Evolutionary conservation across 2,329 filamentous ascomycete species (phyloP).

Genomic region (Neoascochyta sp.): DNA sequence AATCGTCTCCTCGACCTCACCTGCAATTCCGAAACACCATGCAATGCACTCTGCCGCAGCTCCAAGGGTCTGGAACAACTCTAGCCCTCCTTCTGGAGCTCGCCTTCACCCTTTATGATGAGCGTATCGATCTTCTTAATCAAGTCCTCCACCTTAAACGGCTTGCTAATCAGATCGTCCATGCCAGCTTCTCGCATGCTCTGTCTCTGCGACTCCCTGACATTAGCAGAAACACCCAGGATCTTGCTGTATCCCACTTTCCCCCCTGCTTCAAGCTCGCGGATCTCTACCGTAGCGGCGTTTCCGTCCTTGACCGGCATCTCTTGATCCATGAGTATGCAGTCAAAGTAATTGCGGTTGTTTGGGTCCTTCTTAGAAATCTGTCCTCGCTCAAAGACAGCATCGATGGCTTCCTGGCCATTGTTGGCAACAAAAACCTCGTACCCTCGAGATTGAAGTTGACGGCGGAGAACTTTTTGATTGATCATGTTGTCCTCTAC

Average conservation of each 20-base stretch:
- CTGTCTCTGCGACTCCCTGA: constrained; percentile 33
- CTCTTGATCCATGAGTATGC: constrained; percentile 45
- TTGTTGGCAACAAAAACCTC: constrained; percentile 44
- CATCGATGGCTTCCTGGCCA: constrained; percentile 45
- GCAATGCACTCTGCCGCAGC: too few species aligned
- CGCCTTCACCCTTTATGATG: constrained; percentile 8
- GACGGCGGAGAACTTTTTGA: constrained; percentile 48
- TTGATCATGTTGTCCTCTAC: constrained; percentile 52
- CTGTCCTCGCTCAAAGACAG: constrained; percentile 31
- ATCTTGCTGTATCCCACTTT: constrained; percentile 34
- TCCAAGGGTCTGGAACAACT: too few species aligned
- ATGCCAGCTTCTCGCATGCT: constrained; percentile 38
- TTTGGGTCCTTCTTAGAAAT: constrained; percentile 7
- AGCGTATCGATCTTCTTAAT: constrained; percentile 27
- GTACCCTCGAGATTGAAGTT: constrained; percentile 45
- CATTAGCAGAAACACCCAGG: constrained; percentile 40
- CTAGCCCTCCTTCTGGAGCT: constrained; percentile 2
- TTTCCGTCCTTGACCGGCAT: constrained; percentile 47
- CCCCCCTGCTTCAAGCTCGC: constrained; percentile 33
- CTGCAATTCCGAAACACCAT: too few species aligned
- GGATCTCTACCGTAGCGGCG: constrained; percentile 39
- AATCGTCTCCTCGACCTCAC: too few species aligned
- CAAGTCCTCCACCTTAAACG: constrained; percentile 38
- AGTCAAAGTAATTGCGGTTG: constrained; percentile 35
- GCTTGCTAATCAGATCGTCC: constrained; percentile 40